These are phyloP conservation scores for Selaginella moellendorffii DNA, from an alignment of 75 land plant species.

Conservation along the genomic window DNA sequence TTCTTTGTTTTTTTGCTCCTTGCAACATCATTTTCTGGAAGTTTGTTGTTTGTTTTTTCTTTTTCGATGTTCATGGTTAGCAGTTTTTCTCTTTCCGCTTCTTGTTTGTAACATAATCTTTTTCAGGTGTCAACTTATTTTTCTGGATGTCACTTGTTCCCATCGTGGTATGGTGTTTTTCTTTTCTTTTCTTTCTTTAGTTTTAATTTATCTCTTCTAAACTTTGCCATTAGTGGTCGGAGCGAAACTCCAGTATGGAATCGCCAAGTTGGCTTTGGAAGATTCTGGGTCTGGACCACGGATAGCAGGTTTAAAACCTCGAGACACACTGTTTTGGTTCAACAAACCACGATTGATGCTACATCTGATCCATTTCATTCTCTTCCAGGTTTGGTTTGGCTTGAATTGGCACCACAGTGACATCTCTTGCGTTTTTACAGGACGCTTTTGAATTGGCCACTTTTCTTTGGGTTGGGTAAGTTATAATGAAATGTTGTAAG, in stretches of 20 bases:
- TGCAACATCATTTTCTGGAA: conserved; percentile 78
- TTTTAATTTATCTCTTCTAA: neutral
- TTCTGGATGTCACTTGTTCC: conserved; percentile 87
- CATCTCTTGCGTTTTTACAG: too few species aligned
- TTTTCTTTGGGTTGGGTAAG: conserved; percentile 89
- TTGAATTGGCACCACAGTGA: too few species aligned
- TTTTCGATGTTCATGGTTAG: conserved; percentile 68
- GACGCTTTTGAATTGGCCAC: conserved; percentile 95
- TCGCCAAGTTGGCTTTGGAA: conserved; percentile 72
- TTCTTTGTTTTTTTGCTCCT: neutral
- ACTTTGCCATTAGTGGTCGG: conserved; percentile 68
- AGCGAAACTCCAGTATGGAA: conserved; percentile 72
- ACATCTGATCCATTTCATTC: conserved; percentile 69
- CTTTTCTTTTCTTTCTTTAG: too few species aligned
- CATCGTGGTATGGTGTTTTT: conserved; percentile 27
- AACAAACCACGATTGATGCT: conserved; percentile 63
- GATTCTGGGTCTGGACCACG: conserved; percentile 38
- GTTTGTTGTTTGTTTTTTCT: conserved; percentile 69
- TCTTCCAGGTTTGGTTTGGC: conserved; percentile 49
- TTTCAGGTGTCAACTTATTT: conserved; percentile 63
- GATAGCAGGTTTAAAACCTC: conserved; percentile 27
- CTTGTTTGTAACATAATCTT: neutral
- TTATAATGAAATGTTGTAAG: too few species aligned
- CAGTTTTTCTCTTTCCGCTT: neutral
- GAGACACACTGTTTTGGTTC: conserved; percentile 92